Percentiles rank a stretch among this genome's conserved stretches.
These are phyloP conservation scores for Pachyrhizus erosus DNA, from an alignment of 306 rosid species.

Conservation along the genomic window DNA sequence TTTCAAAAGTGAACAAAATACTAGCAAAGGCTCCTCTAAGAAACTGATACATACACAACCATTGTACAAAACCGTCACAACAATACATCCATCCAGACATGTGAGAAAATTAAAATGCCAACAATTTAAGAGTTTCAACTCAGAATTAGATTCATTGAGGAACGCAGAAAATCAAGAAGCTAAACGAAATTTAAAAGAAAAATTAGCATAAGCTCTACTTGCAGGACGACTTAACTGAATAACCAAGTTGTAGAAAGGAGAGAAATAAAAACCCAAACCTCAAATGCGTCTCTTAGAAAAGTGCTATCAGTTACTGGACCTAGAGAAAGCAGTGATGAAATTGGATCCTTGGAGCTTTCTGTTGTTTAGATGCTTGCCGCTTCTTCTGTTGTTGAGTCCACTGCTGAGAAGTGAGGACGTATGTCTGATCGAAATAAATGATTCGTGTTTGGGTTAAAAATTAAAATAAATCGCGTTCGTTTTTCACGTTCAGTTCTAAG, in stretches of 20 bases:
- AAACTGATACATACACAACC: not conserved
- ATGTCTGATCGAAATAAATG: too few relatives aligned
- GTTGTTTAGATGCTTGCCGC: too few relatives aligned
- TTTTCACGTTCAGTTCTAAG: too few relatives aligned
- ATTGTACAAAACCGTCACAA: not conserved
- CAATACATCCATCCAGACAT: not conserved
- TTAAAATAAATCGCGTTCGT: too few relatives aligned
- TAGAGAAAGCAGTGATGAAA: not conserved
- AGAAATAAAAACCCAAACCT: not conserved
- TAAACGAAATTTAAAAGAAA: not conserved
- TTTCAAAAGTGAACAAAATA: not conserved
- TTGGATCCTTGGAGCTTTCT: too few relatives aligned
- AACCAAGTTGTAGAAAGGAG: not conserved
- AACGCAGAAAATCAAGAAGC: not conserved
- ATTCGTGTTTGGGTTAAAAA: too few relatives aligned
- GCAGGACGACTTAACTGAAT: not conserved
- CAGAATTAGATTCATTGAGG: not conserved
- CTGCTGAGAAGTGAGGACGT: too few relatives aligned
- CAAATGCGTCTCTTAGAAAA: not conserved
- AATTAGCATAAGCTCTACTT: not conserved
- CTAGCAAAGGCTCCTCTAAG: not conserved
- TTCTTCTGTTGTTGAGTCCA: too few relatives aligned
- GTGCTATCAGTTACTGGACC: not conserved
- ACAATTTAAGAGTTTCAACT: not conserved
- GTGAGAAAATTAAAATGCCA: not conserved